Evolutionary conservation across 345 rosid species (phyloP).

Genomic region (Populus nigra): DNA sequence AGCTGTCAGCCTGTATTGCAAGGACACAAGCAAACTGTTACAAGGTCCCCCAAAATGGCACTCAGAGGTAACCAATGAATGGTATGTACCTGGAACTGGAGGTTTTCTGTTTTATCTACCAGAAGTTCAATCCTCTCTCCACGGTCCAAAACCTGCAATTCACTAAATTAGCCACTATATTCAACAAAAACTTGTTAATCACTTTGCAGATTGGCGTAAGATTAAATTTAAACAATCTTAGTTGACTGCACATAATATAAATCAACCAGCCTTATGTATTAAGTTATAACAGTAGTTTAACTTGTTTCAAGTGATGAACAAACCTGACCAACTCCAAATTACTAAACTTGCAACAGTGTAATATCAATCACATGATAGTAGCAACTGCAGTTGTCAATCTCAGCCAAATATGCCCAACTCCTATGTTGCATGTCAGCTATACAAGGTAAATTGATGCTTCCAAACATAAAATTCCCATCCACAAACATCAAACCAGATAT

Average conservation of each 20-base stretch:
- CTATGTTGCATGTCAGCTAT: not conserved
- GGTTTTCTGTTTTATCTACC: constrained; percentile 84
- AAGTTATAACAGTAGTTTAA: not conserved
- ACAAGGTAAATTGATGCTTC: not conserved
- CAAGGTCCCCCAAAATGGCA: not conserved
- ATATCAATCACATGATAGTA: not conserved
- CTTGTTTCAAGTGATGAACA: not conserved
- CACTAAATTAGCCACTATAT: not conserved
- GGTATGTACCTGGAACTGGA: constrained; percentile 72
- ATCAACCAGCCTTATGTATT: not conserved
- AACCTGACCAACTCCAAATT: not conserved
- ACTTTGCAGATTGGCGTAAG: not conserved
- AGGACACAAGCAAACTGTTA: not conserved
- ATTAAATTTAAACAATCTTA: not conserved
- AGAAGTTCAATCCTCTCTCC: constrained; percentile 95
- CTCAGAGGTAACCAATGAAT: not conserved
- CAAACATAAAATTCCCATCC: not conserved
- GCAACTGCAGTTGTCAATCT: not conserved
- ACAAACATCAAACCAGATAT: not conserved
- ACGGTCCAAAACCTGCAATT: constrained; percentile 80
- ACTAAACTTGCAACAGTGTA: not conserved
- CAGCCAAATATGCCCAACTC: not conserved
- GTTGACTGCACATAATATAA: not conserved
- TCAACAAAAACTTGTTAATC: not conserved
- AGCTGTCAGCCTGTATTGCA: constrained; percentile 71